These are phyloP conservation scores for Hura crepitans DNA, from an alignment of 441 rosid species.

Conservation along the genomic window DNA sequence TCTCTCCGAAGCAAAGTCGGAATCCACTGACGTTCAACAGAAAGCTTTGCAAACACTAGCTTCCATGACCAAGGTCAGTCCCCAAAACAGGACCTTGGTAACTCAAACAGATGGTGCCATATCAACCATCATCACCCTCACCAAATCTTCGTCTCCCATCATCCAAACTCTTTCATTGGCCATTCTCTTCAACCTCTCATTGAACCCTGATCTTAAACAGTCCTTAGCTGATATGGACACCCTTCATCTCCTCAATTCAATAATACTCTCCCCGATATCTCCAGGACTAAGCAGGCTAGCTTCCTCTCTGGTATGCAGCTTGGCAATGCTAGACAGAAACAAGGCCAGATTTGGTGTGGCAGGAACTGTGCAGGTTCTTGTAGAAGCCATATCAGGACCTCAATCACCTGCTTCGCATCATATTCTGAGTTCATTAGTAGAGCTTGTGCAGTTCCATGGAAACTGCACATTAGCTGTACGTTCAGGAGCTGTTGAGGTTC, in stretches of 20 bases:
- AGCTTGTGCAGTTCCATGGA: constrained; percentile 61
- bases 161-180: constrained; percentile 38
- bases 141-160: constrained; percentile 31
- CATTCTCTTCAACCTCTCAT: constrained; percentile 51
- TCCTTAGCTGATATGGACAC: constrained; percentile 45
- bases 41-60: constrained; percentile 46
- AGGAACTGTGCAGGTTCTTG: constrained; percentile 42
- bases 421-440: constrained; percentile 48
- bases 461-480: constrained; percentile 58
- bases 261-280: constrained; percentile 33
- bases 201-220: constrained; percentile 49
- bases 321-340: constrained; percentile 62
- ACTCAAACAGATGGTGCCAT: constrained; percentile 44
- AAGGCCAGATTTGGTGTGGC: constrained; percentile 64
- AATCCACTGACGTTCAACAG: constrained; percentile 32
- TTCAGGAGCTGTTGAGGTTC: constrained; percentile 36
- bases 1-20: constrained; percentile 34
- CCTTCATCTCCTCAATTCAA: constrained; percentile 40
- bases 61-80: constrained; percentile 45
- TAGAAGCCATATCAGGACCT: constrained; percentile 31
- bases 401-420: constrained; percentile 32
- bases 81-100: constrained; percentile 39
- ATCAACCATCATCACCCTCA: constrained; percentile 32
- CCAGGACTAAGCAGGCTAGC: constrained; percentile 34
- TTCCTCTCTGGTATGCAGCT: constrained; percentile 51